phyloP scores from a whole-genome alignment of 176 grass and related monocot genomes.

The Carex cristatella region DNA sequence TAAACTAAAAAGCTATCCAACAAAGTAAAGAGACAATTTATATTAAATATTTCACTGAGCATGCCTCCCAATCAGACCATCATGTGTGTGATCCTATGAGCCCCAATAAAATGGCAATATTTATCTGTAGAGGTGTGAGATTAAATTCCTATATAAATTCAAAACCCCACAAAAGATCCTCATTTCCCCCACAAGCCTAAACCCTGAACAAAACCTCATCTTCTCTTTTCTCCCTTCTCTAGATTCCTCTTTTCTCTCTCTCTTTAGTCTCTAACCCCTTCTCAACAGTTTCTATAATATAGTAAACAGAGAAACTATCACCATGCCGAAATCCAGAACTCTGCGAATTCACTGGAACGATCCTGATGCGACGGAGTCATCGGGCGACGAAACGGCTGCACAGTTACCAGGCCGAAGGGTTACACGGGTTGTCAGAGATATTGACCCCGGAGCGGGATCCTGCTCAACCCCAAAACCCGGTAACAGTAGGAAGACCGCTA shows the following conservation, averaged over 20 bases:
- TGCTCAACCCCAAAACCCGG: not conserved
- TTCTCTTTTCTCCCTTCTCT: not conserved
- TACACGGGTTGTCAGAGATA: conserved; percentile 24
- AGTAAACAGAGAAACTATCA: not conserved
- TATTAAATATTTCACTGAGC: not conserved
- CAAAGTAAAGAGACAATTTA: not conserved
- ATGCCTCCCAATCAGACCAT: not conserved
- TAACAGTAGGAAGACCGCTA: not conserved
- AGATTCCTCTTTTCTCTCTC: conserved; percentile 8
- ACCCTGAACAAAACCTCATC: conserved; percentile 29
- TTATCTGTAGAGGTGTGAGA: not conserved
- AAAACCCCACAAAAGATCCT: conserved; percentile 17
- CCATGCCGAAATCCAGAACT: conserved; percentile 35
- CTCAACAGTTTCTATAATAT: conserved; percentile 20
- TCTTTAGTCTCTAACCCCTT: conserved; percentile 14
- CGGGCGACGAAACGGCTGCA: conserved; percentile 21
- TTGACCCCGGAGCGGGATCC: not conserved
- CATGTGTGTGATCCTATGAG: conserved; percentile 22
- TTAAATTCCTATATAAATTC: conserved; percentile 11
- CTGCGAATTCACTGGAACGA: conserved; percentile 43
- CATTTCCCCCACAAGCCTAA: conserved; percentile 1
- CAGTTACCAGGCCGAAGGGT: not conserved
- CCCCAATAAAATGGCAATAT: conserved; percentile 13
- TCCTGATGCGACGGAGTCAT: conserved; percentile 36
- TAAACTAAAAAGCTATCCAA: conserved; percentile 1